A percentile compares a stretch with the other conserved stretches of the same genome.
These are phyloP conservation scores for Claviceps cyperi DNA, from an alignment of 2,329 filamentous ascomycete species.

Conservation along the genomic window DNA sequence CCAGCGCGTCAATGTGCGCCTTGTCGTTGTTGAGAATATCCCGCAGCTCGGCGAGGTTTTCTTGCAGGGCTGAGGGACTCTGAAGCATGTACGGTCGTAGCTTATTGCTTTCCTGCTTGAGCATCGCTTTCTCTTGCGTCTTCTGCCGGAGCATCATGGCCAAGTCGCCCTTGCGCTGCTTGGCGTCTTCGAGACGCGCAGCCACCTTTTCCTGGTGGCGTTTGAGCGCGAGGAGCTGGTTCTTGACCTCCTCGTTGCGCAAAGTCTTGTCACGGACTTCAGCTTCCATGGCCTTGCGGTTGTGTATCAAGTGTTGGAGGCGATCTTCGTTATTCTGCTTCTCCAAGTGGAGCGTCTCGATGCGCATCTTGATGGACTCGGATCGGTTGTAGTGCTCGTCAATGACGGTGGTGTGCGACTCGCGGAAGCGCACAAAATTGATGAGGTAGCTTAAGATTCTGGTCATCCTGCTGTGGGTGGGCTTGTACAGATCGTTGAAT, in stretches of 20 bases:
- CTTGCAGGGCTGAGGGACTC: constrained; percentile 70
- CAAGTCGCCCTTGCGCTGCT: constrained; percentile 63
- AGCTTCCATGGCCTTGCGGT: constrained; percentile 65
- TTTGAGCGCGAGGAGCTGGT: constrained; percentile 63
- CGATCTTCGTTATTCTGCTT: constrained; percentile 78
- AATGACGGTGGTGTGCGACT: constrained; percentile 78
- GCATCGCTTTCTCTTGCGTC: constrained; percentile 51
- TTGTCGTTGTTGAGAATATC: constrained; percentile 68
- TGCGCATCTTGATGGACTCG: constrained; percentile 71
- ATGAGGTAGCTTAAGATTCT: constrained; percentile 97
- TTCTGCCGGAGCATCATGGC: constrained; percentile 59
- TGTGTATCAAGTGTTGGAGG: constrained; percentile 66
- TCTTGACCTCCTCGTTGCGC: constrained; percentile 78
- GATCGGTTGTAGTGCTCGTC: constrained; percentile 89
- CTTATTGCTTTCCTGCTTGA: constrained; percentile 77
- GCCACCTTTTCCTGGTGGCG: constrained; percentile 72
- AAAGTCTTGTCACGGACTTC: constrained; percentile 73
- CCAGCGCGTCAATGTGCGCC: constrained; percentile 71
- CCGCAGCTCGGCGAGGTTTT: constrained; percentile 66
- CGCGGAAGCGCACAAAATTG: constrained; percentile 95
- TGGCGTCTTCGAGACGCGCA: constrained; percentile 68
- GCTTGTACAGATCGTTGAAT: constrained; percentile 81
- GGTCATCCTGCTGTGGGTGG: constrained; percentile 76
- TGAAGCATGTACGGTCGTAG: constrained; percentile 84
- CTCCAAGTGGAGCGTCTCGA: constrained; percentile 70